Evolutionary conservation across 768 basidiomycete genomes (phyloP), one percentile per base, ranked within the genome.

Genomic region (Serendipita vermifera): DNA sequence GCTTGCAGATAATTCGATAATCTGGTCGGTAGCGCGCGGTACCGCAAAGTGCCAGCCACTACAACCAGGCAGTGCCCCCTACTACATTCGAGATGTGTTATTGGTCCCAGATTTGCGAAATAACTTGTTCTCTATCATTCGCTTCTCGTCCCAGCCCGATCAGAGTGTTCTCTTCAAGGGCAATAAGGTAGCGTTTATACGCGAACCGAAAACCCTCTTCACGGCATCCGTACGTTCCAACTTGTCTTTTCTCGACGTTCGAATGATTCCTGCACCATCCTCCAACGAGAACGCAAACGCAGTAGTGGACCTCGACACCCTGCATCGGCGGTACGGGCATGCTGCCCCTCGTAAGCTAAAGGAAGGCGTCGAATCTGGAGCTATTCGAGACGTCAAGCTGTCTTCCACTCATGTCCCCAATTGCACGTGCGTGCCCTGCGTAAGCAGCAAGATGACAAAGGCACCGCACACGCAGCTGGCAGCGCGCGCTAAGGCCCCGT

Each of bases 351-450:
- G 11, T 39, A 7, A 57, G 33, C 11, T 57, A 11, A n/a, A 58
- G 56, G 15, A 20, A 17, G 9, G 11, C 57, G 13, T 11, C 15
- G 56, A 24, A 20, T 11, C 36, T 57, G 9, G 15, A 22, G 5
- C 17, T 17, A 38, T 13, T 38, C 14, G 36, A 38, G 36, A 38
- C 17, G 26, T 43, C 13, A 24, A 13, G 26, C 41, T 24, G 13
- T 27, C 27, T 4, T 6, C 5, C 27, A 26, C 7, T 31, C 35
- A 24, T 14, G 27, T 31, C 3, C 11, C 13, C 3, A 17, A n/a
- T 26, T 13, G 24, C n/a, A n/a, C n/a, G 4, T 61, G 59, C 31
- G 36, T 41, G 7, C 53, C 59, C 24, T 60, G 59, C 46, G 54
- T 56, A 1, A 17, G 31, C 3, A 43, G 60, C 3, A 61, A 61